Base-by-base conservation (phyloP, 2,329 filamentous ascomycete genomes). In the Arthrinium phaeospermum region DNA sequence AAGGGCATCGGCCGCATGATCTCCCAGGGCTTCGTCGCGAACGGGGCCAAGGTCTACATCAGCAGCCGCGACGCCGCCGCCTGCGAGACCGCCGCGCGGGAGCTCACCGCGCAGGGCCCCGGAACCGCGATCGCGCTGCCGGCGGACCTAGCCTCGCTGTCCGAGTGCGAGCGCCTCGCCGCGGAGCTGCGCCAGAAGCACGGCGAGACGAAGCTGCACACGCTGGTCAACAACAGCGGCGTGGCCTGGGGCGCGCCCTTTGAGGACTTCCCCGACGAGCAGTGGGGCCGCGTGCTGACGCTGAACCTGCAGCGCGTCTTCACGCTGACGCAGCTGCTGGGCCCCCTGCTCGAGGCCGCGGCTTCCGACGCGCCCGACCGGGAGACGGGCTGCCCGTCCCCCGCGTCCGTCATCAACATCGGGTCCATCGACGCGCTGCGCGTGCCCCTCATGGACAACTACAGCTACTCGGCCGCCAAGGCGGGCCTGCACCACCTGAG, bases 1-100 rank as follows among this genome's bases (percentile, higher is more conserved):
- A 89, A 91, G 78, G 91, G 90, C 75, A 89, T 92, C 74, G 91
- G 91, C 22, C 88, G 88, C 73, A 92, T 92, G 91, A 92, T 93
- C 74, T 88, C 89, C 45, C 85, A 90, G 72, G 91, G 90, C 72
- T 92, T 91, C 81, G 85, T 92, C n/a, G 79, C 84, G 72, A 92
- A 91, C 81, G 90, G 90, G 72, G 88, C 88, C 49, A 89, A 84
- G 69, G 91, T 92, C 22, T 92, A 92, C 85, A 89, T 93, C 73
- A 89, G 90, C 7, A 92, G 90, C 7, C 87, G 91, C 76, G 90
- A 92, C 79, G 87, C 85, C 30, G 82, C 85, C 69, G 87, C 89
- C 49, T 92, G 90, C 81, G 84, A 86, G 45, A 73, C 85, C 70
- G 87, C 89, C 1, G 90, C 87, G 70, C 80, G 84, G n/a, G 86